Evolutionary conservation across 2,329 filamentous ascomycete species (phyloP), one percentile per base, ranked within the genome.

Genomic region (Botryotinia globosa): DNA sequence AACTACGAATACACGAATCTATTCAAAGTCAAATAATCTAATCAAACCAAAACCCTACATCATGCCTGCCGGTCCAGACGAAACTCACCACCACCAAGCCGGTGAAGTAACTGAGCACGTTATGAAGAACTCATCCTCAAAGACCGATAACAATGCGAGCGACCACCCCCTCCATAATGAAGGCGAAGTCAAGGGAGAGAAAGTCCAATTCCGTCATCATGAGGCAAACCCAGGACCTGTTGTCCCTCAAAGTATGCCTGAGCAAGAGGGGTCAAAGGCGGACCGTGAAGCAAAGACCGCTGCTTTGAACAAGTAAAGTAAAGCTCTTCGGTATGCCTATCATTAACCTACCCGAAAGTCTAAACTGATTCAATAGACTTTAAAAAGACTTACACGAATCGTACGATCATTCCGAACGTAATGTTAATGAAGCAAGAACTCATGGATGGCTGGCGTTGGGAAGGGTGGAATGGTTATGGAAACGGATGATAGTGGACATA

Each of bases 191-290:
- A 85, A 85, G 75, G 85, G 84, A 25, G 84, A 85, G 51, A 80
- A 83, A 44, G 83, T 85, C 63, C 80, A 85, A 39, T 85, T 88
- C 78, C 83, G 84, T 71, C 83, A 86, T 51, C 84, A 87, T 79
- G 80, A 85, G 72, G 88, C 88, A 29, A 83, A 87, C 69, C 89
- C 88, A 20, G 89, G 89, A 48, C 89, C 89, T 25, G 88, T 83
- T 42, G 77, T 89, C 39, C 83, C 87, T 29, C 81, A 88, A 75
- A 83, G 86, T 74, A 85, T 89, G 82, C 85, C 85, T 25, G 82
- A 82, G 48, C 80, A 87, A 80, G 88, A 90, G 82, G 89, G 88
- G 25, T 88, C 87, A 73, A 91, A 91, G 82, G 90, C 92, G 80
- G 91, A 93, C 78, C 87, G 91, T 71, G 84, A 86, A 78, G 89